Evolutionary conservation across 2,329 filamentous ascomycete genomes (phyloP).

Genomic region (Fusarium sp.): DNA sequence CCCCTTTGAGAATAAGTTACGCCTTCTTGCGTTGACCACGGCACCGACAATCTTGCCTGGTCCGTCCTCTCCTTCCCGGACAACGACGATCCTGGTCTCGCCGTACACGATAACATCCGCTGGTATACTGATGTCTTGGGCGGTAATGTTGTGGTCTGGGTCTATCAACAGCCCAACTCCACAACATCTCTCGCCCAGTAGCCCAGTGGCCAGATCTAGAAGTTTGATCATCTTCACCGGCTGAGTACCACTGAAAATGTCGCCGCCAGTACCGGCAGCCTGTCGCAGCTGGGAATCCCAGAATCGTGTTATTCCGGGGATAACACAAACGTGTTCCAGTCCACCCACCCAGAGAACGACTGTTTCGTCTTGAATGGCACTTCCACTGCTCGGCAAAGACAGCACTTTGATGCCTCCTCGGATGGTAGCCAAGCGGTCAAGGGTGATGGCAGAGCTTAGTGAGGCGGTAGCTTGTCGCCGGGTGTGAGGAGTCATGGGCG

Average conservation of each 20-base stretch:
- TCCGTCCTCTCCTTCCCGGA: constrained; percentile 64
- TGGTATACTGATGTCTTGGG: constrained; percentile 56
- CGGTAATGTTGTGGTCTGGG: constrained; percentile 40
- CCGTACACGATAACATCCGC: constrained; percentile 66
- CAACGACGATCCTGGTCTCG: constrained; percentile 65
- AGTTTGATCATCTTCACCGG: constrained; percentile 67
- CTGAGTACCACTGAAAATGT: constrained; percentile 66
- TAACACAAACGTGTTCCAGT: constrained; percentile 66
- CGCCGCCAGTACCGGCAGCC: constrained; percentile 61
- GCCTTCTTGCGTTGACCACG: constrained; percentile 49
- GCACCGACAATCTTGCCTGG: constrained; percentile 57
- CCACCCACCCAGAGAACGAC: constrained; percentile 68
- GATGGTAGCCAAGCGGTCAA: constrained; percentile 63
- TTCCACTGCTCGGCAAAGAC: constrained; percentile 56
- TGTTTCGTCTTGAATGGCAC: constrained; percentile 63
- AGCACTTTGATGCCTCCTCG: constrained; percentile 65
- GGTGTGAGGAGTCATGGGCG: constrained; percentile 72
- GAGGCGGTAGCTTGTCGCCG: constrained; percentile 63
- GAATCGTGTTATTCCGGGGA: constrained; percentile 66
- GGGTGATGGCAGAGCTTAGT: constrained; percentile 55
- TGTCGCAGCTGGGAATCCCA: constrained; percentile 69
- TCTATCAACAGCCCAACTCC: constrained; percentile 61
- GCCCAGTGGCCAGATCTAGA: constrained; percentile 62
- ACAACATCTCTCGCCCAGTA: constrained; percentile 68
- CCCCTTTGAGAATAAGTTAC: constrained; percentile 52